phyloP scores from a whole-genome alignment of 139 green algal genomes.

The Coelastrella sp. region DNA sequence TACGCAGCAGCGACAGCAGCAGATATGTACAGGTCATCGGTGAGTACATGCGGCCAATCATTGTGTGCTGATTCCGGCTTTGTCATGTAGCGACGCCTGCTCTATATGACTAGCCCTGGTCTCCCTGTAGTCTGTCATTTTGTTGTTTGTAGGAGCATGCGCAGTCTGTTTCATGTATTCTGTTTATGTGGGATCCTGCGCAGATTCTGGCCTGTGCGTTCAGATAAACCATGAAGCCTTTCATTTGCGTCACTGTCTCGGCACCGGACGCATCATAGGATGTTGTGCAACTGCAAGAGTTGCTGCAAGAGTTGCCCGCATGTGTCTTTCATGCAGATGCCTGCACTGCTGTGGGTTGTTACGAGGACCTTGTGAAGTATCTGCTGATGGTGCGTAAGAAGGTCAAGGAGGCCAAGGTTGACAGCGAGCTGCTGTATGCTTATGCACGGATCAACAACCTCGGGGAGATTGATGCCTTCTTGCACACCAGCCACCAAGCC shows the following conservation, averaged over 20 bases:
- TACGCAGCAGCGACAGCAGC: slow-evolving; percentile 85
- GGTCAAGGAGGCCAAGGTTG: slow-evolving; percentile 85
- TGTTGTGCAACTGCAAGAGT: too few relatives aligned
- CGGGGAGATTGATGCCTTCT: slow-evolving; percentile 95
- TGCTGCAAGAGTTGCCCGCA: too few relatives aligned
- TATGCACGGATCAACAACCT: slow-evolving; percentile 94
- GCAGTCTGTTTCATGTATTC: too few relatives aligned
- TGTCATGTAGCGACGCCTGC: background rate
- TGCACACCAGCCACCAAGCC: slow-evolving; percentile 81
- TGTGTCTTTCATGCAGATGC: background rate
- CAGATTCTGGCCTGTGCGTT: too few relatives aligned
- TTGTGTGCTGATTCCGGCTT: background rate
- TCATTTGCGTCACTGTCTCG: too few relatives aligned
- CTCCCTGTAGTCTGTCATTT: too few relatives aligned
- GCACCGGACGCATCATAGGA: too few relatives aligned
- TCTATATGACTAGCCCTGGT: too few relatives aligned
- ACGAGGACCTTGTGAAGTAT: slow-evolving; percentile 96
- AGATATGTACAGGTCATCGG: slow-evolving; percentile 85
- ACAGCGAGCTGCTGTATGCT: slow-evolving; percentile 97
- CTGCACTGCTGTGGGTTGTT: slow-evolving; percentile 55
- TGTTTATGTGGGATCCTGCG: too few relatives aligned
- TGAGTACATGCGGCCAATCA: background rate
- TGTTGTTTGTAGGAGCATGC: too few relatives aligned
- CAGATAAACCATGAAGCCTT: too few relatives aligned
- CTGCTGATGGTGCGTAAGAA: slow-evolving; percentile 91